Evolutionary conservation across 257 asterid species (phyloP).

Genomic region (Thymus mandschuricus): DNA sequence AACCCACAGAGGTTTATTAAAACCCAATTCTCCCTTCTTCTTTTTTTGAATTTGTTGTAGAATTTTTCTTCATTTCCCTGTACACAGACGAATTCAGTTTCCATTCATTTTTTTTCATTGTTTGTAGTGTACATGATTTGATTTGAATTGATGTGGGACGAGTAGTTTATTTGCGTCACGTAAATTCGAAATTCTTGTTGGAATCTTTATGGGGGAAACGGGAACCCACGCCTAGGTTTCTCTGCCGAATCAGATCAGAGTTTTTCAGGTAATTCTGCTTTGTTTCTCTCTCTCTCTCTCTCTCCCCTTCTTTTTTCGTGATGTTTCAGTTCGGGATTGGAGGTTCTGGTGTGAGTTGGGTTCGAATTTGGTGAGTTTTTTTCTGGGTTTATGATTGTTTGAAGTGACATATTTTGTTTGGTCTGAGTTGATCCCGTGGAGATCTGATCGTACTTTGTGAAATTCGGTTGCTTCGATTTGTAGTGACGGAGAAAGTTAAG

Average conservation of each 20-base stretch:
- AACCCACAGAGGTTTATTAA: conserved; percentile 45
- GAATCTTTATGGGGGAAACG: conserved; percentile 24
- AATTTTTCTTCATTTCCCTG: neutral
- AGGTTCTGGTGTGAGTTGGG: conserved; percentile 14
- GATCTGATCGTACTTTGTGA: conserved; percentile 39
- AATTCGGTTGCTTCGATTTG: conserved; percentile 18
- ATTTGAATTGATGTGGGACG: neutral
- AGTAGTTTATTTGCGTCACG: conserved; percentile 42
- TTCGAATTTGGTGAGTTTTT: neutral
- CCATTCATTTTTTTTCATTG: neutral
- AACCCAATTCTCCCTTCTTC: neutral
- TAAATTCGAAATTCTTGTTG: conserved; percentile 33
- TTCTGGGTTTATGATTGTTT: conserved; percentile 19
- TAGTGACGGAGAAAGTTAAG: conserved; percentile 16
- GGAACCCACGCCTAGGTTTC: conserved; percentile 20
- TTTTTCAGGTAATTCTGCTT: conserved; percentile 32
- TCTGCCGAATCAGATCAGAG: conserved; percentile 26
- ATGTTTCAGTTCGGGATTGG: neutral
- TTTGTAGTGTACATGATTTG: conserved; percentile 3
- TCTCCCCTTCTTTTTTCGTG: neutral
- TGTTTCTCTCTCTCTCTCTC: neutral
- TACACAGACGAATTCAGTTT: conserved; percentile 17
- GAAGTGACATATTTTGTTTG: conserved; percentile 8
- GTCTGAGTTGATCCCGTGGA: conserved; percentile 33
- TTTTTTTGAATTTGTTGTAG: neutral